phyloP scores from a whole-genome alignment of 495 filamentous ascomycete genomes.

The Polyplosphaeria fusca region DNA sequence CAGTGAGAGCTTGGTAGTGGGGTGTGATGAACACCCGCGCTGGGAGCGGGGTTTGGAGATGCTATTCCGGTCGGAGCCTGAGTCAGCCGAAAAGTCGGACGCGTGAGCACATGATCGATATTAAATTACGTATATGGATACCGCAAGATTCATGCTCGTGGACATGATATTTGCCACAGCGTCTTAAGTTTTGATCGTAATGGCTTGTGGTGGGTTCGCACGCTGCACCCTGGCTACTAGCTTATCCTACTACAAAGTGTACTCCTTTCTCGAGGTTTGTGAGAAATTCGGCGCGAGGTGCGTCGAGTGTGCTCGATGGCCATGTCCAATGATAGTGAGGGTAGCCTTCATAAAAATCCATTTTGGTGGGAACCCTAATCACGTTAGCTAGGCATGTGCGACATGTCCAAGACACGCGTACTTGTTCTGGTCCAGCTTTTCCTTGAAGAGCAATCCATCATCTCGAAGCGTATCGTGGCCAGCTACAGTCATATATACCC shows the following conservation, averaged over 20 bases:
- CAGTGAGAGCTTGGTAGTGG: background rate
- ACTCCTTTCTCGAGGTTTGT: conserved; percentile 18
- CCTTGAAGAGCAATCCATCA: conserved; percentile 28
- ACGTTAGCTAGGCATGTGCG: background rate
- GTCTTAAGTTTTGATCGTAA: too few relatives aligned
- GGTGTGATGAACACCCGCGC: background rate
- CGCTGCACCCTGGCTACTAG: too few relatives aligned
- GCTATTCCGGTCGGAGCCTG: background rate
- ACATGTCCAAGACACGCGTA: background rate
- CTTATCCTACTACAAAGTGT: too few relatives aligned
- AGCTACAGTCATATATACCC: conserved; percentile 26
- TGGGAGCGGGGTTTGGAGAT: background rate
- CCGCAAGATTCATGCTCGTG: too few relatives aligned
- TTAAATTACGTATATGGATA: too few relatives aligned
- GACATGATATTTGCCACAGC: too few relatives aligned
- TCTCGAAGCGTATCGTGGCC: conserved; percentile 29
- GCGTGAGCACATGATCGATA: too few relatives aligned
- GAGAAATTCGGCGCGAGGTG: conserved; percentile 17
- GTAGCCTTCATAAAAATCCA: conserved; percentile 26
- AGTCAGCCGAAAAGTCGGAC: too few relatives aligned
- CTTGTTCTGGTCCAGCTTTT: conserved; percentile 26
- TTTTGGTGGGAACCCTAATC: conserved; percentile 16
- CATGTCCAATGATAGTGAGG: conserved; percentile 28
- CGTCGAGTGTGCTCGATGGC: conserved; percentile 18
- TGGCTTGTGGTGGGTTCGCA: too few relatives aligned